Base-by-base conservation (phyloP, 192 early-diverging fungal genomes). In the Linnemannia hyalina region DNA sequence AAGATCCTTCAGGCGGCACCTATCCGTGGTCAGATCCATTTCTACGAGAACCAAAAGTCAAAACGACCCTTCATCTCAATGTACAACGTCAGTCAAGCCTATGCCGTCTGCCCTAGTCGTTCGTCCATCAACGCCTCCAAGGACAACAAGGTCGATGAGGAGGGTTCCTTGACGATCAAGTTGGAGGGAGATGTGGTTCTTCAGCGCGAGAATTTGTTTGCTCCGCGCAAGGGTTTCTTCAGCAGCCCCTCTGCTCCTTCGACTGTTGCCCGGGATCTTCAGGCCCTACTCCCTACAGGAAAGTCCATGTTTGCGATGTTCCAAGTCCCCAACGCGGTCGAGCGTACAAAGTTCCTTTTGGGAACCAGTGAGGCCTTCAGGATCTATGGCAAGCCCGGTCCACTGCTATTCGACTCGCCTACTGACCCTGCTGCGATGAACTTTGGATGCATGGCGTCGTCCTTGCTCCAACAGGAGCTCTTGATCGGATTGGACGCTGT, bases 21-120 rank as follows among this genome's bases (percentile, higher is more conserved):
- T 35, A 82, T 89, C 36, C 80, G 89, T 73, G 92, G 91, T 20
- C 90, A 92, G 57, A 77, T 91, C 38, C 77, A 89, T 35, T 91
- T 93, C 70, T 93, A 89, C 55, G 90, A 91, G 55, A 82, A 78
- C 42, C 86, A 86, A 57, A 93, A 91, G 74, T 78, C 89, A 13
- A 93, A 90, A 80, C 73, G 76, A 11, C 91, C 92, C 15, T 81
- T 88, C 23, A 79, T 91, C 41, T 90, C 88, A 23, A 77, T 93
- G 73, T 83, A 89, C 54, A 91, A 92, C 57, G 89, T 93, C 74
- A 88, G 88, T 23, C 89, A 92, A 42, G 90, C 90, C 6, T 93
- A 93, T 36, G 91, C 91, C 0, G 82, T 93, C 42, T 93, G 90
- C 76, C 93, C 92, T 32, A 81, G 75, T 36, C 84, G 80, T 26